Base-by-base conservation (phyloP, 1,139 yeast genomes). In the Nakaseomyces kungkrabaensis region DNA sequence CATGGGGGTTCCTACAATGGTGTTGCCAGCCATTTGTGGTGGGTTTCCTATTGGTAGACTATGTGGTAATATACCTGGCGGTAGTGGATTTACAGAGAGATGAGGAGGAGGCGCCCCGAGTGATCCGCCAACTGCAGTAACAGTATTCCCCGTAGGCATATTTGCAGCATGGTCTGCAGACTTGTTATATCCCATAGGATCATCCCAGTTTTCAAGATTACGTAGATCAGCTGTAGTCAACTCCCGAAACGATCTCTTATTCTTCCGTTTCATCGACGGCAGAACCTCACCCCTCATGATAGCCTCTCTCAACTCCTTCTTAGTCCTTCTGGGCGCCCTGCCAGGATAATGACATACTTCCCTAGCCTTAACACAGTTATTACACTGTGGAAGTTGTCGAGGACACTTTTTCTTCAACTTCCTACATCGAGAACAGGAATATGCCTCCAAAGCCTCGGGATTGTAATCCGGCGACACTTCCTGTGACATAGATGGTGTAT, bases 321-420 rank as follows among this genome's bases (percentile, higher is more conserved):
- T 57, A 65, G 70, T 60, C 65, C 78, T 63, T 55, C 73, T 64
- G 33, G 69, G 68, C 1, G 72, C 70, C 48, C 72, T 62, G 3
- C 73, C 72, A 3, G 75, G 71, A 55, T 77, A 77, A 24, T 63
- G 66, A 59, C 82, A 77, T 3, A 46, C 47, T 48, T 66, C 71
- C 4, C 66, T 63, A 3, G 72, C 70, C 51, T 67, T 71, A 11
- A 50, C 52, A 56, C 82, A 77, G 53, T 73, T 74, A 8, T 56
- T 50, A 54, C 82, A 77, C n/a, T 59, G 65, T 0, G 80, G 79
- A 1, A 65, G 51, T 22, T 69, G 68, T 54, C 73, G 72, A 2
- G 76, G 67, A 57, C 82, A 77, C 55, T 73, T 74, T 59, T 75
- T 76, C 63, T 77, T 77, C 45, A 75, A 61, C 45, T 69, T 63